Base-by-base conservation (phyloP, 257 asterid species). In the Marsdenia floribunda region DNA sequence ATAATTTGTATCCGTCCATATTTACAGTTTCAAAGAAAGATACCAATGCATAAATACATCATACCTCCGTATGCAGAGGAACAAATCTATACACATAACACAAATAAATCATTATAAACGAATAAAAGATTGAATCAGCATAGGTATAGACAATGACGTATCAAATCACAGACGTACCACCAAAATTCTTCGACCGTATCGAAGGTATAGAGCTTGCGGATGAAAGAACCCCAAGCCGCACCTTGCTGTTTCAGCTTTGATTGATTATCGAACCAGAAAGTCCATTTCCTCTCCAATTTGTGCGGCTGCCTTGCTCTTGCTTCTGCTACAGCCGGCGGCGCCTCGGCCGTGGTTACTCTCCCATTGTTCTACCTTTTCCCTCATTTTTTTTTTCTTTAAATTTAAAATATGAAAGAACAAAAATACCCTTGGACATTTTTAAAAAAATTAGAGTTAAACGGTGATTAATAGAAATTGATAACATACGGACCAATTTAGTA, bases 181-280 rank as follows among this genome's bases (percentile, higher is more conserved):
- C 98, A 94, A 84, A 94, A 94, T 76, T 94, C 97, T 70, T 94
- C 97, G 50, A 94, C 96, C 44, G 97, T 94, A 54, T 92, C 97
- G 79, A 94, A 94, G 40, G 97, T 89, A 73, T 89, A 90, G 29
- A 73, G 92, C 80, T 88, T 86, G 70, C 93, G 91, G 57, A 94
- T 87, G 72, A 88, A 70, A 72, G 70, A 58, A 52, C 95, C 98
- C 98, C 98, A 94, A 50, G 89, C 90, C 69, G 90, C 97, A 60
- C 97, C 97, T 78, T 82, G 97, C 79, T 83, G 97, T 69, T 92
- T 93, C 5, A 93, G 88, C 80, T 87, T 91, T 0, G 96, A 91
- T 79, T 90, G 98, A 47, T 91, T 87, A 79, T 90, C 98, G 80
- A 78, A 90, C 98, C 98, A 94, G 79, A 94, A 92, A 5, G 97